Percentiles rank a stretch among this genome's conserved stretches.
These are phyloP conservation scores for Flaveria floridana DNA, from an alignment of 140 eudicot species.

Conservation along the genomic window DNA sequence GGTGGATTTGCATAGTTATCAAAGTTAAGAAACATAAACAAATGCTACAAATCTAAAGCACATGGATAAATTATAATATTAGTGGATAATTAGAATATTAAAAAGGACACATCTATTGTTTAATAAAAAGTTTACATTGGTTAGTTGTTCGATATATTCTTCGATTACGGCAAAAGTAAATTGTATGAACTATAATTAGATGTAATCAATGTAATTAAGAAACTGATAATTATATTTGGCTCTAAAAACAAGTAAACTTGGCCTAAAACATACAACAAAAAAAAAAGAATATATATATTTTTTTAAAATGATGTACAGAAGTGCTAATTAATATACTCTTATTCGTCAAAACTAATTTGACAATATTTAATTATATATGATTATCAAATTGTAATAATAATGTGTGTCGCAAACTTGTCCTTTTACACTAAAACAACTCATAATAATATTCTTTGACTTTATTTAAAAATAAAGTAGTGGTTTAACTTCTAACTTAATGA, in stretches of 20 bases:
- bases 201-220: not conserved
- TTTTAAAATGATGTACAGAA: not conserved
- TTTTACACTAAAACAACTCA: not conserved
- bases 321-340: not conserved
- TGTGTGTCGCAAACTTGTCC: not conserved
- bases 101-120: not conserved
- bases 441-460: not conserved
- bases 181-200: not conserved
- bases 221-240: not conserved
- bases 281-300: too few species aligned
- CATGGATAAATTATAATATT: not conserved
- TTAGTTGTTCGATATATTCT: not conserved
- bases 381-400: not conserved
- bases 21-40: constrained; percentile 30
- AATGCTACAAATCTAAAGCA: constrained; percentile 11
- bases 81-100: not conserved
- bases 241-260: not conserved
- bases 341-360: not conserved
- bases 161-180: not conserved
- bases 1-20: constrained; percentile 3
- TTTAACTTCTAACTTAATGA: not conserved
- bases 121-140: not conserved
- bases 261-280: not conserved
- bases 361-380: not conserved
- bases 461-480: not conserved